Conservation (phyloP, 2,329 filamentous ascomycete species). For the Colletotrichum sp. region DNA sequence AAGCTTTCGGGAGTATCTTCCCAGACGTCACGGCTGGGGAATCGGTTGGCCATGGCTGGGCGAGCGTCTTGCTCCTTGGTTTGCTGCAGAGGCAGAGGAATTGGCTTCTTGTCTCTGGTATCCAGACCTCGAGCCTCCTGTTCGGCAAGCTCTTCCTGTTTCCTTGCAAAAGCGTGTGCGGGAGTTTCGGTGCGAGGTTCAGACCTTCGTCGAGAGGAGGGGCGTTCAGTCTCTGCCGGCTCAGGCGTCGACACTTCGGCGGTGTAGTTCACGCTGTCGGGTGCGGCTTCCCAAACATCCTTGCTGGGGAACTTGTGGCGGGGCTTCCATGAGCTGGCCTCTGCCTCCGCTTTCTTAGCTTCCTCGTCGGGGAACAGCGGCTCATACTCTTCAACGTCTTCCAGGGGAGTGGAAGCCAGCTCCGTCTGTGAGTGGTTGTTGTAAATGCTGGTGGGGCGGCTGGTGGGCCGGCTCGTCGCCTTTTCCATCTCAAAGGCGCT, state of each 20-base stretch:
- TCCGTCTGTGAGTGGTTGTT: conserved; percentile 57
- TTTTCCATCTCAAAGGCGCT: conserved; percentile 62
- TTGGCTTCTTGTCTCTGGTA: conserved; percentile 52
- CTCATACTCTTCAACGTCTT: conserved; percentile 93
- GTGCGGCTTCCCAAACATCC: conserved; percentile 97
- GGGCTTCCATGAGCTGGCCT: conserved; percentile 54
- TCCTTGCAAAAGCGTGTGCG: conserved; percentile 69
- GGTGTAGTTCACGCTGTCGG: conserved; percentile 79
- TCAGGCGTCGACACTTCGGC: conserved; percentile 88
- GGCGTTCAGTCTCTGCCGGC: conserved; percentile 39
- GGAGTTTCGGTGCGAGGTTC: conserved; percentile 48
- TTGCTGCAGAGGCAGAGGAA: conserved; percentile 2
- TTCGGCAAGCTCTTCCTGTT: conserved; percentile 70
- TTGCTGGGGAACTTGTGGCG: conserved; percentile 86
- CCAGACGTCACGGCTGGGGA: conserved; percentile 93
- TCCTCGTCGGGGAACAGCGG: conserved; percentile 85
- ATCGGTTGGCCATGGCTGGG: conserved; percentile 69
- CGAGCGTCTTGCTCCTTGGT: conserved; percentile 47
- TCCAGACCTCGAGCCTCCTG: conserved; percentile 52
- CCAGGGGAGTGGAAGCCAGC: conserved; percentile 72
- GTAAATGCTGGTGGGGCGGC: conserved; percentile 68
- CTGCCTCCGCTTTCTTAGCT: conserved; percentile 39
- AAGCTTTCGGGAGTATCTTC: conserved; percentile 90
- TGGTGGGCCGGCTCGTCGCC: conserved; percentile 67
- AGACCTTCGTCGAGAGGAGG: conserved; percentile 32